Percentiles rank a stretch among this genome's conserved stretches.
Evolutionary conservation across 352 stramenopile species (phyloP).

Genomic region (Phytopythium vexans): DNA sequence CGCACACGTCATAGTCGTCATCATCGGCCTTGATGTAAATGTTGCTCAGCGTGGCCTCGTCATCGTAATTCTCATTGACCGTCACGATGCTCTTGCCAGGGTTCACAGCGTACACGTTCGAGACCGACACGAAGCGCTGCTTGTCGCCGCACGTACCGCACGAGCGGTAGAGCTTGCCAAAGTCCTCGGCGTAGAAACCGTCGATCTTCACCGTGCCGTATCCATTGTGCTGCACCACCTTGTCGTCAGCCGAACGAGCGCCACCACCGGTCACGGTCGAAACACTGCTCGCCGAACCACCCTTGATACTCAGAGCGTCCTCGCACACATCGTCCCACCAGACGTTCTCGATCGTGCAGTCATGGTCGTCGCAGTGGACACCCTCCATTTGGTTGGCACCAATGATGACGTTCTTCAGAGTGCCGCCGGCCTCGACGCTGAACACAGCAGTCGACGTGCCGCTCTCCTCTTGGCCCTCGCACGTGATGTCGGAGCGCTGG

Average conservation of each 20-base stretch:
- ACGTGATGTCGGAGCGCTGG: slow-evolving; percentile 44
- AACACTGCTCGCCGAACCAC: slow-evolving; percentile 24
- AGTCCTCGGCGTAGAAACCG: slow-evolving; percentile 36
- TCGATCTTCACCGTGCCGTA: slow-evolving; percentile 32
- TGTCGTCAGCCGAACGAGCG: slow-evolving; percentile 41
- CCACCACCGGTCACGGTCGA: slow-evolving; percentile 31
- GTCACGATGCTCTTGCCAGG: slow-evolving; percentile 32
- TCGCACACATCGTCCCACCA: slow-evolving; percentile 53
- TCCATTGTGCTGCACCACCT: slow-evolving; percentile 46
- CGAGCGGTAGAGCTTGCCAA: slow-evolving; percentile 41
- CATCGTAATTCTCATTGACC: slow-evolving; percentile 32
- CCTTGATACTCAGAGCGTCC: slow-evolving; percentile 39
- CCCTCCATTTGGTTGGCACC: slow-evolving; percentile 44
- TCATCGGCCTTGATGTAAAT: no score
- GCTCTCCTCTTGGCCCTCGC: slow-evolving; percentile 26
- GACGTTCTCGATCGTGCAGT: slow-evolving; percentile 45
- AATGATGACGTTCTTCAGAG: slow-evolving; percentile 52
- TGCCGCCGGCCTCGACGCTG: slow-evolving; percentile 35
- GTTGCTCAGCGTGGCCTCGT: slow-evolving; percentile 33
- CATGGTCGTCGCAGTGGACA: slow-evolving; percentile 32
- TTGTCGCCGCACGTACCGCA: slow-evolving; percentile 36
- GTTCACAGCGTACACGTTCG: slow-evolving; percentile 33
- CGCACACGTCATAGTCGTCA: slow-evolving; percentile 16
- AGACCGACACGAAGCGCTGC: slow-evolving; percentile 31
- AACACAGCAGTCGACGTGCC: slow-evolving; percentile 26